Evolutionary conservation across 2,329 filamentous ascomycete genomes (phyloP).

Genomic region (Endoconidiophora laricicola): DNA sequence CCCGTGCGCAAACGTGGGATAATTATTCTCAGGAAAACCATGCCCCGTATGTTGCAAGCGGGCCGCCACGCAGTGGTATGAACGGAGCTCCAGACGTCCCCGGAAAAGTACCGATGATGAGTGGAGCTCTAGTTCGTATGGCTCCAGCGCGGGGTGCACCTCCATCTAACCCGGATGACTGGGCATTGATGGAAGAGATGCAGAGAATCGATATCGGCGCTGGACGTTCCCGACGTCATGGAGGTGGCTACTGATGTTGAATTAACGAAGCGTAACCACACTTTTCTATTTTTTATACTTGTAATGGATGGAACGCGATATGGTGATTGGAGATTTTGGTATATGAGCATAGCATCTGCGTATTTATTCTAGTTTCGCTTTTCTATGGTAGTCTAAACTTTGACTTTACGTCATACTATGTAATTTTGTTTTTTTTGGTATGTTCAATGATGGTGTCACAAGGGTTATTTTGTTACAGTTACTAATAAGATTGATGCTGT

Average conservation of each 20-base stretch:
- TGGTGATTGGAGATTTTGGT: neutral
- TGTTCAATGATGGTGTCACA: too few species aligned
- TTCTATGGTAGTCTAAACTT: neutral
- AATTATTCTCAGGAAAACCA: constrained; percentile 17
- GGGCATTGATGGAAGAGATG: constrained; percentile 55
- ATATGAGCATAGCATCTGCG: neutral
- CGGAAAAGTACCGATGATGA: constrained; percentile 30
- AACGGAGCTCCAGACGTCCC: neutral
- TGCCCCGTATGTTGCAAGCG: constrained; percentile 13
- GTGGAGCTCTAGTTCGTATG: constrained; percentile 20
- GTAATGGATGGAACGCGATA: too few species aligned
- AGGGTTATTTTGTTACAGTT: too few species aligned
- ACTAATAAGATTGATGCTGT: too few species aligned
- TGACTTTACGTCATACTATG: too few species aligned
- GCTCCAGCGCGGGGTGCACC: constrained; percentile 15
- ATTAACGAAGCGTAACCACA: neutral
- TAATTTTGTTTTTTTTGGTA: too few species aligned
- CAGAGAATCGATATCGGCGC: constrained; percentile 49
- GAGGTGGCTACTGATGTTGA: constrained; percentile 22
- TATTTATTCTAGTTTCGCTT: neutral
- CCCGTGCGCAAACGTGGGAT: constrained; percentile 35
- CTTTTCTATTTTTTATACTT: too few species aligned
- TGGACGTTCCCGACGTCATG: constrained; percentile 37
- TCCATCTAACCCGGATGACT: constrained; percentile 28
- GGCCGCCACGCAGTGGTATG: constrained; percentile 28